Conservation (phyloP, 1,284 basidiomycete genomes). For the Irpex lacteus region DNA sequence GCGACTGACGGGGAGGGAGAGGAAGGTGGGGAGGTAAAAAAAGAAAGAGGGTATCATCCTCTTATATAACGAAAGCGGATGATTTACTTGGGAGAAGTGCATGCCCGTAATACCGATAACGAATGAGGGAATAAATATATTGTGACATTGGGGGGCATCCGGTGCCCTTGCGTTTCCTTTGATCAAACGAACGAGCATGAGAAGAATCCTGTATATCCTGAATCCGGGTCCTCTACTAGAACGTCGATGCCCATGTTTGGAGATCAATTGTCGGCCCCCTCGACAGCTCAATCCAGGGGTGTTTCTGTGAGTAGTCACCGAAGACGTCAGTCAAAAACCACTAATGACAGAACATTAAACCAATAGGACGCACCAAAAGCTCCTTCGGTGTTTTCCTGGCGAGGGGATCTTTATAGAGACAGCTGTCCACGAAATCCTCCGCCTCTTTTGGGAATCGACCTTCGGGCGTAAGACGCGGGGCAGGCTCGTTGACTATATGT, state of each 20-base stretch:
- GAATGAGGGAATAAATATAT: not conserved
- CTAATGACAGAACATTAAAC: not conserved
- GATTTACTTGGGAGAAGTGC: not conserved
- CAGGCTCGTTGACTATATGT: slow-evolving; percentile 96
- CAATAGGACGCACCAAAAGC: slow-evolving; percentile 56
- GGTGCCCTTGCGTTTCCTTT: not conserved
- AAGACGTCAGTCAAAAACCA: not conserved
- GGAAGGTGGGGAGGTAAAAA: not conserved
- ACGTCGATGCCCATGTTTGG: slow-evolving; percentile 61
- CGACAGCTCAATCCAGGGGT: slow-evolving; percentile 55
- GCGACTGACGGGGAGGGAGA: not conserved
- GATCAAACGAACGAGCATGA: not conserved
- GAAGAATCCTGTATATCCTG: not conserved
- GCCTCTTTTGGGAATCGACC: slow-evolving; percentile 71
- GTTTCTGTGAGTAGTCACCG: slow-evolving; percentile 39
- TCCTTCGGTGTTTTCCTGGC: slow-evolving; percentile 78
- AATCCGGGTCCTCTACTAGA: slow-evolving; percentile 30
- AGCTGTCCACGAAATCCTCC: slow-evolving; percentile 79
- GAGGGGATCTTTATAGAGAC: slow-evolving; percentile 82
- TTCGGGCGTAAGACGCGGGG: slow-evolving; percentile 73
- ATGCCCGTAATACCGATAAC: not conserved
- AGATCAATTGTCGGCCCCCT: slow-evolving; percentile 51
- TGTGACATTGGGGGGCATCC: not conserved
- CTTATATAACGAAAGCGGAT: not conserved
- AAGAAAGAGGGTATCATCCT: not conserved